Base-by-base conservation (phyloP, 495 filamentous ascomycete genomes). In the Hypoxylon fragiforme region DNA sequence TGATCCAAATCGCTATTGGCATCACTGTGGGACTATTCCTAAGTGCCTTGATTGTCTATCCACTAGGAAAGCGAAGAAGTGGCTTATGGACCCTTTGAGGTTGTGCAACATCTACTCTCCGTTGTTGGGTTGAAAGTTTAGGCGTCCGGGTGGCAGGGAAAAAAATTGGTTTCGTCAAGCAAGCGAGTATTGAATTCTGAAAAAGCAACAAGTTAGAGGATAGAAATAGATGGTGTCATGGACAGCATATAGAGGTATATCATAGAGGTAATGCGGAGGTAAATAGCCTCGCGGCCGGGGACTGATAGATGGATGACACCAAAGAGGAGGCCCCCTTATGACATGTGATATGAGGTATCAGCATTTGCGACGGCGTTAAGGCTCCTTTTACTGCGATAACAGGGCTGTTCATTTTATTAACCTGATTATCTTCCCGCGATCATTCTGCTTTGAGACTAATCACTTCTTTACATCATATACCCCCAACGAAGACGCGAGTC, bases 1-100 rank as follows among this genome's bases (percentile, higher is more conserved):
- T 97, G 75, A 84, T 97, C 38, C 89, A 97, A 64, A 83, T 97
- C 11, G 92, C 92, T 3, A 92, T 96, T 65, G 92, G 89, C 18
- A 95, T 95, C 54, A 92, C 91, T 2, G 90, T 96, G 2, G 92
- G 92, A 6, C 70, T 97, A 24, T 96, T 95, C 64, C 72, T 95
- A 40, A 90, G 89, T 44, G 89, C 90, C 2, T 64, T 96, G 54
- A 75, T 96, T 18, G 85, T 97, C 3, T 97, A 97, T 77, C 92
- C 92, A 1, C 75, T 95, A 54, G 91, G 92, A 8, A 97, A 96
- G 75, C 87, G 86, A 67, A 83, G 91, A 53, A 92, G 88, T 67
- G 92, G 91, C 6, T 71, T 97, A 43, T 96, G 95, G 63, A 91
- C 86, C 62, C 95, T 96, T 67, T 97, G 70, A 79, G 35, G 13